Evolutionary conservation across 495 filamentous ascomycete species (phyloP), one percentile per base, ranked within the genome.

Genomic region (Annulohypoxylon maeteangense): DNA sequence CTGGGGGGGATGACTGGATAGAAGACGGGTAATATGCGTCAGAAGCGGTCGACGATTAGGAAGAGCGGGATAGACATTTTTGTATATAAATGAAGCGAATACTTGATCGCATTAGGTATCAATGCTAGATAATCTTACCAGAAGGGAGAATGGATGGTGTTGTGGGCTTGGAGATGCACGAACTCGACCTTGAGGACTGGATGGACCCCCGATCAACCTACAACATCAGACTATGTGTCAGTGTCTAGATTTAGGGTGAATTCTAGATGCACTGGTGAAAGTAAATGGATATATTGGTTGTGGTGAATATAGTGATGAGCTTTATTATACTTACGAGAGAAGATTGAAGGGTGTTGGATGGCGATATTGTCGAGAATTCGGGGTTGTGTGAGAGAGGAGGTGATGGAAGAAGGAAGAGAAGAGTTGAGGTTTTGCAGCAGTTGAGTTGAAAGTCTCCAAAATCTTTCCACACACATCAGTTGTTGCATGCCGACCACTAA

Each of bases 101-200:
- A 55, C 53, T 69, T 67, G 81, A 78, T 84, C 82, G 81, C 82
- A 74, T 75, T 69, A 62, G 72, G 67, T 64, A 63, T 63, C 44
- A 75, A 73, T 68, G 70, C 70, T 68, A 72, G 70, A 68, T 79
- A 55, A 61, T 79, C 82, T 81, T 78, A 84, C 82, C 68, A 72
- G 50, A 70, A 73, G 53, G 68, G 56, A 68, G 55, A 63, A 70
- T 64, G 68, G 78, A 77, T 69, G 76, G 77, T 74, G 78, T 65
- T 80, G 81, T 65, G 34, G 74, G 68, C 70, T 56, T 64, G 74
- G 71, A 72, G 68, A 74, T 74, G 74, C 66, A 74, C 59, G 65
- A 72, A 78, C 74, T 74, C 70, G 65, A 71, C 65, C 63, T 76
- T 72, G 71, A 76, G 65, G 45, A 56, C 18, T 62, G 51, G 70